phyloP scores from a whole-genome alignment of 2,329 filamentous ascomycete species.

The Aspergillus fumigatus region DNA sequence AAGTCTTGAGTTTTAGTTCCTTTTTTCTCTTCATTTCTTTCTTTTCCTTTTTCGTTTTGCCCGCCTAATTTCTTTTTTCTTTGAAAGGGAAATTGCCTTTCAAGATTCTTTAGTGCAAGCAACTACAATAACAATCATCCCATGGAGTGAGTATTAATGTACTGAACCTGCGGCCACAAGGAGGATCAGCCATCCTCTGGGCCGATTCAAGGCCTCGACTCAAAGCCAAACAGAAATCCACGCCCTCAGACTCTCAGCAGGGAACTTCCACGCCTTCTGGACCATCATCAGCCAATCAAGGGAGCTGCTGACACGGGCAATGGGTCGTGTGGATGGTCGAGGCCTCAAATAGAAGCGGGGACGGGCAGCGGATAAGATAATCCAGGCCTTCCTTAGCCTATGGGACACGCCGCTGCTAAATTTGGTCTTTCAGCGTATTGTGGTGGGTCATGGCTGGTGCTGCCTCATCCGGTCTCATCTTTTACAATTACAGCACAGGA shows the following conservation, averaged over 20 bases:
- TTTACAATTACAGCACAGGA: not conserved
- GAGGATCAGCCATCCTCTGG: conserved; percentile 1
- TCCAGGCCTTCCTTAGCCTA: conserved; percentile 8
- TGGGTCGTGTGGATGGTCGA: conserved; percentile 13
- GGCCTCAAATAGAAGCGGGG: conserved; percentile 20
- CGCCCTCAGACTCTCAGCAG: conserved; percentile 2
- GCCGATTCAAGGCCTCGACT: conserved; percentile 16
- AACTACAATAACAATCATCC: not conserved
- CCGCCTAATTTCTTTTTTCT: not conserved
- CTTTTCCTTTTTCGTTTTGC: not conserved
- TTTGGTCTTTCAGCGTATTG: conserved; percentile 10
- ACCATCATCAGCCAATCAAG: conserved; percentile 12
- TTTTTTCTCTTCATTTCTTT: not conserved
- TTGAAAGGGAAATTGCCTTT: not conserved
- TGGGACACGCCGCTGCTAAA: conserved; percentile 11
- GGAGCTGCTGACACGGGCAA: not conserved
- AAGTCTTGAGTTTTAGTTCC: not conserved
- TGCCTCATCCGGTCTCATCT: not conserved
- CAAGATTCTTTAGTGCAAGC: not conserved
- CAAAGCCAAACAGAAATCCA: conserved; percentile 7
- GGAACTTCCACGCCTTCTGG: conserved; percentile 14
- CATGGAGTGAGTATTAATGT: not conserved
- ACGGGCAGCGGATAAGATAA: conserved; percentile 10
- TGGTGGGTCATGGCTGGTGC: conserved; percentile 3
- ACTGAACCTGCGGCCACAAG: not conserved